phyloP scores from a whole-genome alignment of 352 stramenopile species.

The Phytophthora quininea region DNA sequence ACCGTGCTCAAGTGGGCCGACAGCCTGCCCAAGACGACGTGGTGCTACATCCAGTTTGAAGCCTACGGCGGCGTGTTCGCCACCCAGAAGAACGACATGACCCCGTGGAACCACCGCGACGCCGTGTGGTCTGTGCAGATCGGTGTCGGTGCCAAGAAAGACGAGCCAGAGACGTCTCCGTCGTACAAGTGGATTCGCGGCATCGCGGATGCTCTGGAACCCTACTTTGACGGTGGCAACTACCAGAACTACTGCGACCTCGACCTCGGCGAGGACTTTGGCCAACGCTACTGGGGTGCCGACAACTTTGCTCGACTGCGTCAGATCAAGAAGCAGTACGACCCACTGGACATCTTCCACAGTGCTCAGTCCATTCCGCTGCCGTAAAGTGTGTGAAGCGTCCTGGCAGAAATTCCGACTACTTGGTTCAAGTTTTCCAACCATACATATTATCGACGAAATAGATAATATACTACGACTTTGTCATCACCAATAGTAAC shows the following conservation, averaged over 20 bases:
- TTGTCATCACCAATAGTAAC: no score
- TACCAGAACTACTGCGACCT: slow-evolving; percentile 74
- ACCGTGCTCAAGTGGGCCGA: slow-evolving; percentile 44
- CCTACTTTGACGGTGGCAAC: slow-evolving; percentile 53
- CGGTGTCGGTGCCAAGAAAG: slow-evolving; percentile 44
- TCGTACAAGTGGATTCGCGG: slow-evolving; percentile 51
- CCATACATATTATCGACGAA: no score
- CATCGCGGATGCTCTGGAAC: slow-evolving; percentile 37
- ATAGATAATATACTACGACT: no score
- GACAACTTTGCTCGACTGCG: slow-evolving; percentile 55
- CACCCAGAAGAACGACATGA: slow-evolving; percentile 49
- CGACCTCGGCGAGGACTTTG: slow-evolving; percentile 49
- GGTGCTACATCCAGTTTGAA: slow-evolving; percentile 59
- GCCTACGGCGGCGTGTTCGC: slow-evolving; percentile 55
- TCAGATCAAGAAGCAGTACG: slow-evolving; percentile 57
- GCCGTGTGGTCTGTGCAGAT: slow-evolving; percentile 59
- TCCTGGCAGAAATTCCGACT: no score
- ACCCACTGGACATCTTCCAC: slow-evolving; percentile 56
- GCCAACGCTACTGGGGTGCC: slow-evolving; percentile 51
- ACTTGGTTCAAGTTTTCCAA: no score
- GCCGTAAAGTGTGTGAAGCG: slow-evolving; percentile 8
- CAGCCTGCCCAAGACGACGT: slow-evolving; percentile 44
- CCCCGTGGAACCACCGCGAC: slow-evolving; percentile 49
- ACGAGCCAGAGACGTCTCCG: slow-evolving; percentile 39
- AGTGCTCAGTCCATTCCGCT: slow-evolving; percentile 64